Conservation (phyloP, 169 alveolate genomes). For the Cryptosporidium felis region DNA sequence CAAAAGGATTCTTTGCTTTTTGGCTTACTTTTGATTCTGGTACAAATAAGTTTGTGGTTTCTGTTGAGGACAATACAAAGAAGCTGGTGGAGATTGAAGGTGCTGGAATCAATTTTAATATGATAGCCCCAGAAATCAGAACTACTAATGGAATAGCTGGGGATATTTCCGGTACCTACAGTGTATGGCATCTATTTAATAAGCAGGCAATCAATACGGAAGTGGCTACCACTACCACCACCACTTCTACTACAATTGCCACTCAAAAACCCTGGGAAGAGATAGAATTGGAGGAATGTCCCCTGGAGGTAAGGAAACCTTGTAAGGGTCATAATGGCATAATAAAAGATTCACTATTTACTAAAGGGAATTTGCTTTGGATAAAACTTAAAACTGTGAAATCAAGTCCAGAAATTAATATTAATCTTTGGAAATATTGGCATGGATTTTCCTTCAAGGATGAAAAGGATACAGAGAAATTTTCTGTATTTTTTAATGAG, state of each 20-base stretch:
- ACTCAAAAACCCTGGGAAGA: conserved; percentile 23
- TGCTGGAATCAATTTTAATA: neutral
- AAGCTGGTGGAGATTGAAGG: conserved; percentile 6
- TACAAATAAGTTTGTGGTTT: conserved; percentile 1
- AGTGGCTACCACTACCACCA: neutral
- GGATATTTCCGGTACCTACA: neutral
- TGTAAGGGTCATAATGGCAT: neutral
- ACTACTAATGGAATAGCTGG: no score
- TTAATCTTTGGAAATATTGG: neutral
- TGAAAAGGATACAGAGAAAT: neutral
- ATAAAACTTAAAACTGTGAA: neutral
- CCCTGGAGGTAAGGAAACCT: neutral
- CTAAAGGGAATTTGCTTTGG: neutral
- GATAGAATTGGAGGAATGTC: neutral
- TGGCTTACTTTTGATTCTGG: conserved; percentile 49
- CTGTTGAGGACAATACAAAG: conserved; percentile 36
- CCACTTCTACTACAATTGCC: neutral
- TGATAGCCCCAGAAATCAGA: neutral
- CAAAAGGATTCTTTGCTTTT: conserved; percentile 55
- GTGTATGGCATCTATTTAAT: neutral
- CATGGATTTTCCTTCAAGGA: conserved; percentile 7
- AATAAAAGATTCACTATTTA: neutral
- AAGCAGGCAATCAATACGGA: neutral
- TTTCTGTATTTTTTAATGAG: conserved; percentile 9
- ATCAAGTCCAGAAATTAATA: neutral